phyloP scores from a whole-genome alignment of 2,329 filamentous ascomycete genomes.

The Rhinocladiella similis region DNA sequence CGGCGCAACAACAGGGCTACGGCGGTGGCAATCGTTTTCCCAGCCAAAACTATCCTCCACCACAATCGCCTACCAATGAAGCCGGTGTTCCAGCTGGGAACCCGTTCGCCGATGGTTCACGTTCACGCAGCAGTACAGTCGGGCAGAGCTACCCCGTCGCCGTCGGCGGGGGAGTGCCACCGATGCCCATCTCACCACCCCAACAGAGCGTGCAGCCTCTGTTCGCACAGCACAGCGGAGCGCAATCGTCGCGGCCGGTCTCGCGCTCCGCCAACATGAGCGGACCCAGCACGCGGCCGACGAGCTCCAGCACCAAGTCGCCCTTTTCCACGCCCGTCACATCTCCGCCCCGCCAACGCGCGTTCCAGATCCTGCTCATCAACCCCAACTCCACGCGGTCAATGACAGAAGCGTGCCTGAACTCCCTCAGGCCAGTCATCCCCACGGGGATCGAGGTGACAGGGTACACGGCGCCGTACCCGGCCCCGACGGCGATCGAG shows the following conservation, averaged over 20 bases:
- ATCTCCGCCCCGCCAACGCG: conserved; percentile 24
- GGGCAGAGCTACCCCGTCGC: conserved; percentile 27
- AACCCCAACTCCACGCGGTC: conserved; percentile 51
- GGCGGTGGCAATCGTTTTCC: conserved; percentile 21
- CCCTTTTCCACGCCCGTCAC: conserved; percentile 28
- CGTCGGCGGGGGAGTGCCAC: conserved; percentile 8
- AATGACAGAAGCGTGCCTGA: conserved; percentile 51
- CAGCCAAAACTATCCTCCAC: conserved; percentile 21
- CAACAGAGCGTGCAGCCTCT: conserved; percentile 23
- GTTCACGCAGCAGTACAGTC: conserved; percentile 27
- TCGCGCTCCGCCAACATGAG: conserved; percentile 18
- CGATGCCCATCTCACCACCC: conserved; percentile 22
- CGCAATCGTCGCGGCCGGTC: conserved; percentile 23
- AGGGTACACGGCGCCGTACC: conserved; percentile 52
- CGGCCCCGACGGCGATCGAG: conserved; percentile 54
- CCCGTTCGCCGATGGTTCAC: conserved; percentile 18
- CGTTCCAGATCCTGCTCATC: conserved; percentile 44
- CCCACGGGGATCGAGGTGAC: conserved; percentile 50
- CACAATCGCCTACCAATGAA: conserved; percentile 21
- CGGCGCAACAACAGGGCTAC: conserved; percentile 9
- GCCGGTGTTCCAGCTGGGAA: conserved; percentile 9
- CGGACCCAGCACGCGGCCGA: conserved; percentile 19
- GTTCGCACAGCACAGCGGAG: conserved; percentile 26
- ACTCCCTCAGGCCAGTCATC: conserved; percentile 44
- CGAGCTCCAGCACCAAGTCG: conserved; percentile 21